A percentile compares a stretch with the other conserved stretches of the same genome.
These are phyloP conservation scores for Tardiomyces digboiensis DNA, from an alignment of 1,139 yeast genomes.

Conservation along the genomic window DNA sequence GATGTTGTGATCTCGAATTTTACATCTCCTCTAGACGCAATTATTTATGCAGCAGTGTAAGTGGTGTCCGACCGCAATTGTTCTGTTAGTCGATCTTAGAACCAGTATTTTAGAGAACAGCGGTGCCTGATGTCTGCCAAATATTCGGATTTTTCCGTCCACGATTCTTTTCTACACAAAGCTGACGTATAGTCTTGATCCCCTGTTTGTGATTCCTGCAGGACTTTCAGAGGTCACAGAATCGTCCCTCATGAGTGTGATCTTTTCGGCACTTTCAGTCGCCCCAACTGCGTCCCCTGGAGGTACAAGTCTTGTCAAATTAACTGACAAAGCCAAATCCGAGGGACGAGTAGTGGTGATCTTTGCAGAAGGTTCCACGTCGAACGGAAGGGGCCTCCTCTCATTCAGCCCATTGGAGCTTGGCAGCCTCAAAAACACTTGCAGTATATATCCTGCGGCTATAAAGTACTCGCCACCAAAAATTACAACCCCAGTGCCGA, in stretches of 20 bases:
- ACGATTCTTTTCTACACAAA: too few species aligned
- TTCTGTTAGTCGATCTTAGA: too few species aligned
- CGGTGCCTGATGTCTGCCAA: too few species aligned
- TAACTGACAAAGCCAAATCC: conserved; percentile 15
- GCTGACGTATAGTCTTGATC: conserved; percentile 10
- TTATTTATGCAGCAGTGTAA: conserved; percentile 21
- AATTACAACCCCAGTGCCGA: conserved; percentile 19
- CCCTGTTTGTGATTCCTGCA: conserved; percentile 22
- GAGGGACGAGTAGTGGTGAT: conserved; percentile 21
- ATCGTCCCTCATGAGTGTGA: conserved; percentile 7
- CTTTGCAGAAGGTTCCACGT: conserved; percentile 32
- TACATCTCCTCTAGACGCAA: conserved; percentile 30
- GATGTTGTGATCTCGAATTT: conserved; percentile 29
- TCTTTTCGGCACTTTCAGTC: conserved; percentile 12
- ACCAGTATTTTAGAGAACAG: too few species aligned
- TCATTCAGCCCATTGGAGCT: conserved; percentile 11
- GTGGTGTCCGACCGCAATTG: too few species aligned
- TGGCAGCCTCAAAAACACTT: background rate
- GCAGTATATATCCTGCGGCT: background rate
- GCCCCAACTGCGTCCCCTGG: conserved; percentile 1
- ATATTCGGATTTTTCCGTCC: too few species aligned
- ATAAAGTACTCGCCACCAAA: conserved; percentile 4
- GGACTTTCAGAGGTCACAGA: conserved; percentile 3
- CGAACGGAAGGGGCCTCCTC: conserved; percentile 32
- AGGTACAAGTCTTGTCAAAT: conserved; percentile 8